Conservation (phyloP, 495 filamentous ascomycete genomes). For the Staphylotrichum tortipilum region DNA sequence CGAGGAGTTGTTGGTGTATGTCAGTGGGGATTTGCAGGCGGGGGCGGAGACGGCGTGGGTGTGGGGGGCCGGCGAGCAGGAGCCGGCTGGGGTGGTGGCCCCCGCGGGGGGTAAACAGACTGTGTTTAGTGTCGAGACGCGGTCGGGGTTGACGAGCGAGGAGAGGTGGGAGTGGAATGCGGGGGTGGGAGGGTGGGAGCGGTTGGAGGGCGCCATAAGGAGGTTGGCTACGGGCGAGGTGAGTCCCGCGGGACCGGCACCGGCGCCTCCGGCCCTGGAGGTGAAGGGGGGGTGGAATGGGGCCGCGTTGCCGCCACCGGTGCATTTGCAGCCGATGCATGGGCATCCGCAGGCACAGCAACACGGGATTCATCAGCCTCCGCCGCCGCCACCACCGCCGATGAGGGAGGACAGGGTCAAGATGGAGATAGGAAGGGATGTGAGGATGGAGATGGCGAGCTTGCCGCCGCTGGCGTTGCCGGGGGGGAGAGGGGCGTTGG, state of each 20-base stretch:
- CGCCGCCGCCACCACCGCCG: constrained; percentile 2
- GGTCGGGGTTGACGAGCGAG: constrained; percentile 18
- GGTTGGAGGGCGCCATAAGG: constrained; percentile 20
- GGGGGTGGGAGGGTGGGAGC: constrained; percentile 16
- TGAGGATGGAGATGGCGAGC: constrained; percentile 4
- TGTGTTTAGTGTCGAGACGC: constrained; percentile 19
- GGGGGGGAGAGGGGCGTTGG: background rate
- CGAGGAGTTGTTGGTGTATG: constrained; percentile 85
- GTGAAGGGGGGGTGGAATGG: constrained; percentile 1
- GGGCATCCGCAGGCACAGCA: constrained; percentile 9
- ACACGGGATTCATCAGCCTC: constrained; percentile 16
- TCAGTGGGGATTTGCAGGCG: constrained; percentile 86
- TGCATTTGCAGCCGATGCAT: background rate
- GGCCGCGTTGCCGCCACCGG: background rate
- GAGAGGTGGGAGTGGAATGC: constrained; percentile 19
- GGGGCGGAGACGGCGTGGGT: constrained; percentile 71
- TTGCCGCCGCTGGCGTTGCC: constrained; percentile 1
- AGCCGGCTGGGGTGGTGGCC: constrained; percentile 20
- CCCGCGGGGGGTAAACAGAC: background rate
- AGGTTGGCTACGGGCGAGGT: constrained; percentile 13
- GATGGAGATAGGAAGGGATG: constrained; percentile 27
- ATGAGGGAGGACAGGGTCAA: constrained; percentile 20
- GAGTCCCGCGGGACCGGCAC: background rate
- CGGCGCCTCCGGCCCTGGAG: no score
- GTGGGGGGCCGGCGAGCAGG: constrained; percentile 74